Base-by-base conservation (phyloP, 2,329 filamentous ascomycete species). In the Nigrospora sphaerica region DNA sequence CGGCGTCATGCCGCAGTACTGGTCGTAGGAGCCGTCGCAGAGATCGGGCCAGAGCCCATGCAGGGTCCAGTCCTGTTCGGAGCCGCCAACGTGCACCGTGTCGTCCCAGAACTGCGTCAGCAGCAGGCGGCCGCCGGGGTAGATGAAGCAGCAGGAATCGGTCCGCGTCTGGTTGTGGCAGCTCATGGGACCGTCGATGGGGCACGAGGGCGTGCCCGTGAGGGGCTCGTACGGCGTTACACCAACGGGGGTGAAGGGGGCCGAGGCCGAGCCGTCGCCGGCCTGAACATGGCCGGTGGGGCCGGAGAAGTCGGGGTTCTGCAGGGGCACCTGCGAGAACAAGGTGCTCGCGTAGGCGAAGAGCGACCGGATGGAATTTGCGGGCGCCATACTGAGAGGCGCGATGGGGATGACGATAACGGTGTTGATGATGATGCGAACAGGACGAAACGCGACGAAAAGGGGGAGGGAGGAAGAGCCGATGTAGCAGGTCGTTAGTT, bases 1-100 rank as follows among this genome's bases (percentile, higher is more conserved):
- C 14, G 69, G 69, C 14, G 67, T 59, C 63, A 69, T 66, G 46
- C 62, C 62, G 56, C 69, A 72, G 59, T 57, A 72, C 42, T 68
- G 60, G 46, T 70, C 64, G 55, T 67, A 70, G 37, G 62, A 66
- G 35, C 68, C 68, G 50, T 72, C 68, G 55, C 69, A 73, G 6
- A 67, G 62, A 52, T 71, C 69, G 37, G 70, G 68, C 69, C 70
- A 72, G 31, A 72, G 52, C n/a, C 69, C 69, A 41, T 70, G 69
- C 2, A 72, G 47, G 1, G 69, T 72, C 69, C 68, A 72, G 47
- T 71, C 68, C 47, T 66, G 60, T 48, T 71, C 68, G 5, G 61
- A 55, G n/a, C 67, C 69, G 3, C 60, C 60, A 4, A 62, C 65
- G 48, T 70, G 66, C 17, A 63, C 55, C 49, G 68, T 52, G 31